Conservation (phyloP, 2,329 filamentous ascomycete species). For the Neonectria sp. region DNA sequence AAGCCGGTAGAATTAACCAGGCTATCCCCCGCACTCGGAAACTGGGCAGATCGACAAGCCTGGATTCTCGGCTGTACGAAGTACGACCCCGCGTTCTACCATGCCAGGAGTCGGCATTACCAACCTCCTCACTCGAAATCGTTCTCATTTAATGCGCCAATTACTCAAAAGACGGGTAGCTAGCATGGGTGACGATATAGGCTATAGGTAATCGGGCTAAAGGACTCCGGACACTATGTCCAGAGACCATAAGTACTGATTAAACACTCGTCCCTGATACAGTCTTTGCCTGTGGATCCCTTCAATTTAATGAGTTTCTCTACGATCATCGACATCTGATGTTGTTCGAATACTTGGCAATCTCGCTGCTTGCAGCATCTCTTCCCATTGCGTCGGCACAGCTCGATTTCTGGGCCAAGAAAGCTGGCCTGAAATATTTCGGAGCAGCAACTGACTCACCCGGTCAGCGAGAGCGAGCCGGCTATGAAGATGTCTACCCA, state of each 20-base stretch:
- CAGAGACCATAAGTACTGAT: background rate
- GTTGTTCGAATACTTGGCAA: background rate
- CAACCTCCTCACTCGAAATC: background rate
- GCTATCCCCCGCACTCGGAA: constrained; percentile 1
- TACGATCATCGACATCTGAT: background rate
- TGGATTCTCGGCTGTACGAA: background rate
- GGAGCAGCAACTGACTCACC: constrained; percentile 17
- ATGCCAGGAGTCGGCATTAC: background rate
- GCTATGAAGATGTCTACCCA: constrained; percentile 6
- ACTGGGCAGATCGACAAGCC: background rate
- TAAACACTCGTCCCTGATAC: background rate
- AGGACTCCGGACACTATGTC: background rate
- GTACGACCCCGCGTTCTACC: constrained; percentile 2
- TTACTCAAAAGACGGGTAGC: background rate
- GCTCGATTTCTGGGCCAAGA: constrained; percentile 10
- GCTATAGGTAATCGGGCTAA: background rate
- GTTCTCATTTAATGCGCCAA: background rate
- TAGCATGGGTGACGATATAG: background rate
- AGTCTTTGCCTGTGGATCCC: background rate
- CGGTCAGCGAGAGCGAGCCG: constrained; percentile 11
- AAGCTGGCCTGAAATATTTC: constrained; percentile 17
- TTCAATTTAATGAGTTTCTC: background rate
- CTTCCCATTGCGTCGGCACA: constrained; percentile 3
- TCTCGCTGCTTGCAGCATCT: background rate
- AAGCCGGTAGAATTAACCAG: constrained; percentile 17